These are phyloP conservation scores for Dactylella cylindrospora DNA, from an alignment of 2,329 filamentous ascomycete genomes.

Conservation along the genomic window DNA sequence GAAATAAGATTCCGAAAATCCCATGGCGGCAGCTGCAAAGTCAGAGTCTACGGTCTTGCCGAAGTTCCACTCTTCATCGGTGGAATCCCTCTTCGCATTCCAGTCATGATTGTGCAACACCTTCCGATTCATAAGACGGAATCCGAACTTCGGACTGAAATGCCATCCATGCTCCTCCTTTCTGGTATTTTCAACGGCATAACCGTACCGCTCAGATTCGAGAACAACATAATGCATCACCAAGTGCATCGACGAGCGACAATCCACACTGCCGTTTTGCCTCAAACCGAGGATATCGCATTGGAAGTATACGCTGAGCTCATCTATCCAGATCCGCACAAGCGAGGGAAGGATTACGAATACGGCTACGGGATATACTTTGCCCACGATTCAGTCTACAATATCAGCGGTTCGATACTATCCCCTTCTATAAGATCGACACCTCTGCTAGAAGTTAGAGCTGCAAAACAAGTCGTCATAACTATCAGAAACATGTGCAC, in stretches of 20 bases:
- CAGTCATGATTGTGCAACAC: constrained; percentile 21
- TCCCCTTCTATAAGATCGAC: constrained; percentile 1
- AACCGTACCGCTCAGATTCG: constrained; percentile 17
- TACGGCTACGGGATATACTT: constrained; percentile 28
- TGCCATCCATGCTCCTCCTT: constrained; percentile 22
- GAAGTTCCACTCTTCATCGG: constrained; percentile 37
- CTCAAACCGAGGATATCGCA: constrained; percentile 24
- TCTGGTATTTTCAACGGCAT: constrained; percentile 22
- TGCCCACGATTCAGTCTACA: constrained; percentile 29
- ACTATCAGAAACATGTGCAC: constrained; percentile 19
- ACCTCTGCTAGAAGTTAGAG: constrained; percentile 18
- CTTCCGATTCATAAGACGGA: constrained; percentile 23
- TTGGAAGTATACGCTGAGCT: constrained; percentile 32
- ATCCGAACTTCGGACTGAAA: background rate
- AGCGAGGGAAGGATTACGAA: constrained; percentile 27
- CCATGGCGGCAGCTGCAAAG: background rate
- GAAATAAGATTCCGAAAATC: constrained; percentile 13
- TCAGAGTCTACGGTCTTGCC: constrained; percentile 27
- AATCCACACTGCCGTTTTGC: constrained; percentile 15
- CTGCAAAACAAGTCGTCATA: constrained; percentile 17
- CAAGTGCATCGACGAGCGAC: background rate
- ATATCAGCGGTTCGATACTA: constrained; percentile 23
- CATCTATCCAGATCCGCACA: constrained; percentile 15
- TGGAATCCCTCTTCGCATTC: constrained; percentile 31
- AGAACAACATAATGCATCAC: constrained; percentile 1